These are phyloP conservation scores for Coemansia sp. DNA, from an alignment of 192 early-diverging fungal species.

Conservation along the genomic window DNA sequence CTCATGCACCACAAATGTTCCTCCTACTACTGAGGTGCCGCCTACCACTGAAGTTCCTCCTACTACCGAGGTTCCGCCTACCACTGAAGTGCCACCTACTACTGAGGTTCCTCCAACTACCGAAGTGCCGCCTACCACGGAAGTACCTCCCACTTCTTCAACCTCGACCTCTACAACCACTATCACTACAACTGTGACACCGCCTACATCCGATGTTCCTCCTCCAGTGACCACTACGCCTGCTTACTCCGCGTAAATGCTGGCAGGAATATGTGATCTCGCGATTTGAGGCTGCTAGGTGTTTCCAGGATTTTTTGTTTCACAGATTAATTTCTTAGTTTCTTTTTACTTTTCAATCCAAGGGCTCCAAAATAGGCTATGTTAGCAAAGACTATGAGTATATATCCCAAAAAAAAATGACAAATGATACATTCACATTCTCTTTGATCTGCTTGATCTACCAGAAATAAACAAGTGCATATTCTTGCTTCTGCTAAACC, in stretches of 20 bases:
- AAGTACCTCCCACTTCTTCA: conserved; percentile 15
- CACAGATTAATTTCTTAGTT: neutral
- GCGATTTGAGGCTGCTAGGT: neutral
- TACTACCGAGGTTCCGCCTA: conserved; percentile 12
- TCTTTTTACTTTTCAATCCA: conserved; percentile 1
- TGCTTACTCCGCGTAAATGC: conserved; percentile 10
- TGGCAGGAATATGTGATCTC: neutral
- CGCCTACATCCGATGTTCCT: neutral
- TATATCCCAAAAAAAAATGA: too few relatives aligned
- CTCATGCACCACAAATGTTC: neutral
- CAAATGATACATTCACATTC: too few relatives aligned
- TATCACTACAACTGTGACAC: conserved; percentile 33
- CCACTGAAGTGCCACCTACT: conserved; percentile 3
- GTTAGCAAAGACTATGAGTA: too few relatives aligned
- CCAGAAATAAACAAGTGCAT: too few relatives aligned
- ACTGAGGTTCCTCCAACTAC: conserved; percentile 11
- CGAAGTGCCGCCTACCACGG: conserved; percentile 15
- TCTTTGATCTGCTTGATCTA: too few relatives aligned
- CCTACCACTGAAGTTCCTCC: conserved; percentile 10
- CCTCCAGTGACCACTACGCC: conserved; percentile 8
- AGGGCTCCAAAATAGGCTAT: conserved; percentile 9
- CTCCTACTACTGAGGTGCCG: conserved; percentile 9
- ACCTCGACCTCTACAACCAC: conserved; percentile 36
- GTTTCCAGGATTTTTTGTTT: neutral
- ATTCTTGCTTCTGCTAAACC: too few relatives aligned